A percentile compares a stretch with the other conserved stretches of the same genome.
phyloP scores from a whole-genome alignment of 495 filamentous ascomycete genomes.

The Elaphomyces granulatus region DNA sequence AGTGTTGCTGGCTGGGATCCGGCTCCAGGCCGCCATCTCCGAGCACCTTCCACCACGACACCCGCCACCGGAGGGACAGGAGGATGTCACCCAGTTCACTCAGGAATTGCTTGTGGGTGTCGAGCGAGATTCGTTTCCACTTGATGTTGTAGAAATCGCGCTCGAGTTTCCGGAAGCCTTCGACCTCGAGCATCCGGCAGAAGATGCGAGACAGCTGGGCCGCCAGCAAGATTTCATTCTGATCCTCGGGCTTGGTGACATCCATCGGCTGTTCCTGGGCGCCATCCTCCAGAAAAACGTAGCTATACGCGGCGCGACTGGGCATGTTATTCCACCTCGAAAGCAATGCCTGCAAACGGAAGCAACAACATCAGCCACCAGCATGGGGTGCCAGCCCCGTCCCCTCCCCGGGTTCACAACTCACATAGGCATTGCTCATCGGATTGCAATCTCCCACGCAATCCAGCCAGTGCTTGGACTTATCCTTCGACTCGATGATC shows the following conservation, averaged over 20 bases:
- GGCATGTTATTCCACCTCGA: slow-evolving; percentile 40
- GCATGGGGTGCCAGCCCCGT: too few species aligned
- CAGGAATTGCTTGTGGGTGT: slow-evolving; percentile 30
- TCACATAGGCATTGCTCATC: slow-evolving; percentile 29
- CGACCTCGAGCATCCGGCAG: slow-evolving; percentile 36
- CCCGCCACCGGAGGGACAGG: slow-evolving; percentile 34
- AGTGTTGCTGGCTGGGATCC: slow-evolving; percentile 31
- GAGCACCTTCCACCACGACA: slow-evolving; percentile 36
- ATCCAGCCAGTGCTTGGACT: slow-evolving; percentile 34
- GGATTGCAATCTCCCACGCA: slow-evolving; percentile 34
- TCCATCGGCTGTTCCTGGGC: slow-evolving; percentile 29
- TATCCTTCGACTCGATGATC: slow-evolving; percentile 35
- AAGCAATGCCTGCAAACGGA: slow-evolving; percentile 22
- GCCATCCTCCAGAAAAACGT: slow-evolving; percentile 22
- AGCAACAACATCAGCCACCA: too few species aligned
- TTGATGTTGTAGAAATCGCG: slow-evolving; percentile 38
- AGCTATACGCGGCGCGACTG: slow-evolving; percentile 33
- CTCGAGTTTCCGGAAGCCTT: slow-evolving; percentile 36
- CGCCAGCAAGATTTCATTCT: slow-evolving; percentile 31
- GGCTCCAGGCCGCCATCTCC: slow-evolving; percentile 31
- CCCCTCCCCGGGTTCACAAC: too few species aligned
- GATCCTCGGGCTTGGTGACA: slow-evolving; percentile 25
- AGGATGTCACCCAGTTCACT: slow-evolving; percentile 32
- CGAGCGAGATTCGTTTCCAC: slow-evolving; percentile 35
- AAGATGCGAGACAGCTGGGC: slow-evolving; percentile 35